A percentile compares a stretch with the other conserved stretches of the same genome.
These are phyloP conservation scores for Penicillium desertorum DNA, from an alignment of 495 filamentous ascomycete species.

Conservation along the genomic window DNA sequence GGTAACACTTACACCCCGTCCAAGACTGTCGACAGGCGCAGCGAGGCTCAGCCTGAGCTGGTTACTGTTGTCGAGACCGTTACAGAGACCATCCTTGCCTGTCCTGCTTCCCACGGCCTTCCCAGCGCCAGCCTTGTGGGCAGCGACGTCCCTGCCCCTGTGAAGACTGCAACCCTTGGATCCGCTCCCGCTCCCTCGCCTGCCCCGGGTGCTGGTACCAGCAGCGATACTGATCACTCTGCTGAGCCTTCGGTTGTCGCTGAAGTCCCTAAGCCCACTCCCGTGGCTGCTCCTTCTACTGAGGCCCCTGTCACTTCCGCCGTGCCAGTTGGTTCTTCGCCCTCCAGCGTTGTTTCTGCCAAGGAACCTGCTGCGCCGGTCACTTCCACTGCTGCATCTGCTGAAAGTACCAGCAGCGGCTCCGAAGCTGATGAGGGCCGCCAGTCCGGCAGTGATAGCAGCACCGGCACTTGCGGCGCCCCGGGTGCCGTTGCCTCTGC, in stretches of 20 bases:
- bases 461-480: conserved; percentile 33
- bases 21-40: conserved; percentile 30
- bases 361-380: not conserved
- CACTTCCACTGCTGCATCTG: not conserved
- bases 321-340: not conserved
- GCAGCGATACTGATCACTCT: conserved; percentile 11
- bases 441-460: conserved; percentile 10
- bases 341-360: not conserved
- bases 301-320: conserved; percentile 5
- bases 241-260: conserved; percentile 1
- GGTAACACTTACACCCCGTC: conserved; percentile 63
- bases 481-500: conserved; percentile 32
- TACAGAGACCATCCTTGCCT: conserved; percentile 21
- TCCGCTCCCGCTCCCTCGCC: conserved; percentile 13
- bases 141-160: conserved; percentile 15
- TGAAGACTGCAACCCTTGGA: not conserved
- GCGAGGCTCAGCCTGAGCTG: conserved; percentile 19
- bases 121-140: conserved; percentile 11
- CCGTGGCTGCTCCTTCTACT: conserved; percentile 3
- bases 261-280: conserved; percentile 9
- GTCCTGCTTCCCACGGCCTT: conserved; percentile 13
- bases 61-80: conserved; percentile 34
- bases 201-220: not conserved
- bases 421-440: conserved; percentile 4
- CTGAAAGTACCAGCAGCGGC: conserved; percentile 3